Conservation (phyloP, 139 green algal species). For the Volvox africanus region DNA sequence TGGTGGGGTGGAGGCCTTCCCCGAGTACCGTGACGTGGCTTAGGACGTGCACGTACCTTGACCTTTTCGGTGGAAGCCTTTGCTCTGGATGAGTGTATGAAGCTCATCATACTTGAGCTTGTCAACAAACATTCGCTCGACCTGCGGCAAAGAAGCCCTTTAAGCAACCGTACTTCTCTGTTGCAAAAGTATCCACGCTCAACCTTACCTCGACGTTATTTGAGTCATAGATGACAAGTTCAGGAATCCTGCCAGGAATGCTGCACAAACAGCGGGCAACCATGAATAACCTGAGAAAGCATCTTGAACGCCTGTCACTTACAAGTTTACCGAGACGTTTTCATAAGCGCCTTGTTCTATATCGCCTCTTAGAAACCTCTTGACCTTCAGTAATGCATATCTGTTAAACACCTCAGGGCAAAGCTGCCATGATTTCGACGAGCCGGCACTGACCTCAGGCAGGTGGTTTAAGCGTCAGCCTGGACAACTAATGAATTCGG, state of each 20-base stretch:
- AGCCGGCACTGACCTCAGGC: not conserved
- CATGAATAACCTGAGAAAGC: not conserved
- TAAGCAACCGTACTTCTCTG: too few relatives aligned
- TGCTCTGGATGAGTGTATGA: slow-evolving; percentile 36
- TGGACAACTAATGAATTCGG: slow-evolving; percentile 28
- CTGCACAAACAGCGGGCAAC: not conserved
- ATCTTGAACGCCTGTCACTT: not conserved
- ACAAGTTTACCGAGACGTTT: slow-evolving; percentile 28
- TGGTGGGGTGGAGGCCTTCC: too few relatives aligned
- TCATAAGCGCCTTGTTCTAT: slow-evolving; percentile 31
- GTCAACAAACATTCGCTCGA: slow-evolving; percentile 45
- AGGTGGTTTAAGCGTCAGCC: slow-evolving; percentile 47
- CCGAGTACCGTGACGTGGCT: too few relatives aligned
- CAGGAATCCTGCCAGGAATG: slow-evolving; percentile 42
- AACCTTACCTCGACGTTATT: slow-evolving; percentile 13
- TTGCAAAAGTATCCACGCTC: not conserved
- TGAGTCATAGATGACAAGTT: slow-evolving; percentile 30
- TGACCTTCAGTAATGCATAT: slow-evolving; percentile 1
- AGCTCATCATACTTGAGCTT: slow-evolving; percentile 41
- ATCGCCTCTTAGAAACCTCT: slow-evolving; percentile 40
- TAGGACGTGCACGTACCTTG: slow-evolving; percentile 9
- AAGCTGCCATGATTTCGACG: not conserved
- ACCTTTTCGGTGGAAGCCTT: slow-evolving; percentile 13
- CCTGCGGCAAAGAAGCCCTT: not conserved
- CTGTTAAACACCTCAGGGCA: not conserved